phyloP scores from a whole-genome alignment of 257 asterid genomes.

The Solanum habrochaites region DNA sequence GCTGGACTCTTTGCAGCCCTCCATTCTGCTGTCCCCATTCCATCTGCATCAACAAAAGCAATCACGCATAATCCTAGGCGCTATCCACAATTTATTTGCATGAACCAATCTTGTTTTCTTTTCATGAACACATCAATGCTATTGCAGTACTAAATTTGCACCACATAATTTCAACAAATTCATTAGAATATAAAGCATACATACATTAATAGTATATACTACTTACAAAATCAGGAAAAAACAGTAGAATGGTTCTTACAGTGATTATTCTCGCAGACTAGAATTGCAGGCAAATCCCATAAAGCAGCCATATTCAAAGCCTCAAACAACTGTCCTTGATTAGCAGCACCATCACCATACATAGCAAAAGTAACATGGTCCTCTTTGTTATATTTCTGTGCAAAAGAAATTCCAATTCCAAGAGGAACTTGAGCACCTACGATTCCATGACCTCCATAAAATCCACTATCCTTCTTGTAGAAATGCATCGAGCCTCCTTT shows the following conservation, averaged over 20 bases:
- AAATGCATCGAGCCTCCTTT: constrained; percentile 98
- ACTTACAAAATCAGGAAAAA: neutral
- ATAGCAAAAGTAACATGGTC: constrained; percentile 66
- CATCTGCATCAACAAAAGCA: constrained; percentile 43
- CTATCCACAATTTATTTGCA: neutral
- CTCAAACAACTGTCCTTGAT: constrained; percentile 97
- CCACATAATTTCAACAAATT: neutral
- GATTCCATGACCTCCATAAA: constrained; percentile 94
- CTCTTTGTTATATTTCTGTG: constrained; percentile 86
- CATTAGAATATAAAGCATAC: neutral
- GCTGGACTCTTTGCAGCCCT: constrained; percentile 95
- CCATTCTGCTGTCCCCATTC: constrained; percentile 99
- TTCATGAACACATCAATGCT: neutral
- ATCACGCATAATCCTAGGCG: neutral
- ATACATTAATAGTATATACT: neutral
- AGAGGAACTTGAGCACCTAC: constrained; percentile 95
- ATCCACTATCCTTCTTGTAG: constrained; percentile 72
- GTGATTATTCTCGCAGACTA: constrained; percentile 98
- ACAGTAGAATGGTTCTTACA: constrained; percentile 34
- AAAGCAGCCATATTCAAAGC: constrained; percentile 95
- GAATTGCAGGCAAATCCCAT: constrained; percentile 89
- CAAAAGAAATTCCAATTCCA: constrained; percentile 84
- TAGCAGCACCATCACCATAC: constrained; percentile 99
- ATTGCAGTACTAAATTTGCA: neutral
- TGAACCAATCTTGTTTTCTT: neutral